Evolutionary conservation across 164 flowering plant genomes (phyloP).

Genomic region (Paratinospora sagittata): DNA sequence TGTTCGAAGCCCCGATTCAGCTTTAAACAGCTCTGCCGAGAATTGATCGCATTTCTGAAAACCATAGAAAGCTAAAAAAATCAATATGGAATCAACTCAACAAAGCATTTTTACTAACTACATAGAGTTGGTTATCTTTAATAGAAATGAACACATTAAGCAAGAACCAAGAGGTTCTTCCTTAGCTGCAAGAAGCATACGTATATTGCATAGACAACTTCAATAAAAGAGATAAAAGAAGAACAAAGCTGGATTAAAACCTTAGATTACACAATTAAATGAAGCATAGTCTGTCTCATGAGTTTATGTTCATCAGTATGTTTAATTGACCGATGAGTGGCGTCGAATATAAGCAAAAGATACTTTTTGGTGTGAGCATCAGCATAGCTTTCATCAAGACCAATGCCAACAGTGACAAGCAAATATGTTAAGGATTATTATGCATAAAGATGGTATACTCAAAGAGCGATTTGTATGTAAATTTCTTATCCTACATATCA

Average conservation of each 20-base stretch:
- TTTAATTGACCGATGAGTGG: too few species aligned
- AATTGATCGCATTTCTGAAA: slow-evolving; percentile 78
- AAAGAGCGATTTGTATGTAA: too few species aligned
- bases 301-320: background rate
- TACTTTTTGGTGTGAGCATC: background rate
- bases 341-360: slow-evolving; percentile 1
- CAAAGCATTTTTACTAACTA: background rate
- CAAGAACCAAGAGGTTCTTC: background rate
- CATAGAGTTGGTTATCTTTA: background rate
- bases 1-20: slow-evolving; percentile 28
- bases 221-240: background rate
- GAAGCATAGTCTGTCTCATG: background rate
- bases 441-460: background rate
- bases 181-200: background rate
- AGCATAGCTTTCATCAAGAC: background rate
- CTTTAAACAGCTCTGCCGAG: slow-evolving; percentile 62
- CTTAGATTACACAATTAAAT: background rate
- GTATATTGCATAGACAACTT: background rate
- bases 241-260: background rate
- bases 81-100: background rate
- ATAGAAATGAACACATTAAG: background rate
- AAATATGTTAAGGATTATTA: background rate
- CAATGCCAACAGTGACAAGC: background rate
- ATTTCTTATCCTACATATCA: background rate
- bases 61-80: slow-evolving; percentile 3